Evolutionary conservation across 2,329 filamentous ascomycete species (phyloP), one percentile per base, ranked within the genome.

Genomic region (Xylariaceae sp.): DNA sequence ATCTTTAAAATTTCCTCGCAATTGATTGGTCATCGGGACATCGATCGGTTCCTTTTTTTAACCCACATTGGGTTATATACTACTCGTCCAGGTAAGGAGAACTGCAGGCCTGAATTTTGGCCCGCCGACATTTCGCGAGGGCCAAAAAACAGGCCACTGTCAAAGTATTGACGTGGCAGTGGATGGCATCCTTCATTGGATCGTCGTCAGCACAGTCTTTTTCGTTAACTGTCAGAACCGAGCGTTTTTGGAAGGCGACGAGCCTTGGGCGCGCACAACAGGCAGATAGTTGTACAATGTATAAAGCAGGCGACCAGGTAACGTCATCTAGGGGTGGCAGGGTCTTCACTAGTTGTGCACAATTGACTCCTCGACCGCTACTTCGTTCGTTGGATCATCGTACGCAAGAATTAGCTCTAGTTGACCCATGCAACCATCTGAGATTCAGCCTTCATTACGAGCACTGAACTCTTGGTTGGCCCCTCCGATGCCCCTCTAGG

Each of bases 161-260:
- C 47, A 49, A 52, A 22, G 39, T 47, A 51, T 53, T 53, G 51
- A 53, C 51, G 51, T 53, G 51, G 48, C 51, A 53, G 20, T 43
- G 45, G 35, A 23, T 32, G 40, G 35, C 29, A 41, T 19, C 37
- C 35, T 48, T 36, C 37, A 29, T 27, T 37, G 25, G 22, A 14
- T 34, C 19, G 20, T 40, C 47, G n/a, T 21, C 48, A 43, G 44
- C 7, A 46, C 43, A 25, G 39, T 44, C n/a, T n/a, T n/a, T n/a
- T n/a, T n/a, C 33, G 42, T 40, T 29, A 17, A 36, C 27, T 14
- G 27, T 16, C 27, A 32, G 16, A 19, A 36, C 14, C 5, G 20
- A 10, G n/a, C 34, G n/a, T 19, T 36, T 17, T 36, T 10, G 5
- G 34, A 16, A 36, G 34, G 29, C 34, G 44, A 38, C 38, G 37